These are phyloP conservation scores for Cymodocea nodosa DNA, from an alignment of 116 monocot genomes.

Conservation along the genomic window DNA sequence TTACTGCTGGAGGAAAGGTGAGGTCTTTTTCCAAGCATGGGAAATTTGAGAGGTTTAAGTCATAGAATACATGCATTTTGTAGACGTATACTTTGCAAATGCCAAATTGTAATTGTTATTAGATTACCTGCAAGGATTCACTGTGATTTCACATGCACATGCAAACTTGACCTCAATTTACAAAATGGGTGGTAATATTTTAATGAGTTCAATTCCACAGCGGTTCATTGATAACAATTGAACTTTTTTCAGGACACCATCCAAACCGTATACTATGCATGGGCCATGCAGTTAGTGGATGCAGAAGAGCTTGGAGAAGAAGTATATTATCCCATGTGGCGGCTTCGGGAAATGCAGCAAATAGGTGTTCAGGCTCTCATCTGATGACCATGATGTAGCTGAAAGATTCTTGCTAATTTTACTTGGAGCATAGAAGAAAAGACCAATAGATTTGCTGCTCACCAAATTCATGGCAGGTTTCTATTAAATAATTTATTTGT, in stretches of 20 bases:
- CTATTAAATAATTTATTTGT: too few species aligned
- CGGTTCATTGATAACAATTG: not conserved
- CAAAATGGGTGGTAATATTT: not conserved
- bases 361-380: conserved; percentile 66
- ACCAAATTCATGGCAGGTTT: too few species aligned
- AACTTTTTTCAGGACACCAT: conserved; percentile 56
- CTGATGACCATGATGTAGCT: conserved; percentile 9
- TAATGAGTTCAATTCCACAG: not conserved
- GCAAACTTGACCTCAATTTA: not conserved
- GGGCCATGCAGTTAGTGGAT: conserved; percentile 90
- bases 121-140: too few species aligned
- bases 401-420: too few species aligned
- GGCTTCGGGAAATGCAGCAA: conserved; percentile 81
- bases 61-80: not conserved
- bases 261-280: conserved; percentile 68
- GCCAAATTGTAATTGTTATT: too few species aligned
- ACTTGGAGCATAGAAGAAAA: too few species aligned
- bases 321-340: conserved; percentile 51
- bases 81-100: not conserved
- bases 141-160: too few species aligned
- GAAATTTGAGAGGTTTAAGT: not conserved
- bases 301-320: conserved; percentile 68
- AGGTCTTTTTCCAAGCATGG: not conserved
- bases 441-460: too few species aligned
- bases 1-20: conserved; percentile 84